Conservation (phyloP, 2,329 filamentous ascomycete species). For the Lecanicillium sp. region DNA sequence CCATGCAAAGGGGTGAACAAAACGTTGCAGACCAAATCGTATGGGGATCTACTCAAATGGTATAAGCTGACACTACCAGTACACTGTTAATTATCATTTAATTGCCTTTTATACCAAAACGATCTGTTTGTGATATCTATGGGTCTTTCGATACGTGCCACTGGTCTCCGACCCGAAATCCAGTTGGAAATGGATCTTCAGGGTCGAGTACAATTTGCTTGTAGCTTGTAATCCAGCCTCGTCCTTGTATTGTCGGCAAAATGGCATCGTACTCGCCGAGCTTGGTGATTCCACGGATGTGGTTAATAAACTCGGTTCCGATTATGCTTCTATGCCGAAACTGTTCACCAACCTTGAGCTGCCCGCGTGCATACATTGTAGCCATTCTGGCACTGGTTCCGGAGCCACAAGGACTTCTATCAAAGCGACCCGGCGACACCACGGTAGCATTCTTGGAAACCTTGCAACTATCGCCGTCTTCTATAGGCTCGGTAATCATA, state of each 20-base stretch:
- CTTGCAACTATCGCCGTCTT: constrained; percentile 15
- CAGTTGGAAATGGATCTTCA: constrained; percentile 31
- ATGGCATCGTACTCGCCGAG: constrained; percentile 31
- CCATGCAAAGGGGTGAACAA: too few species aligned
- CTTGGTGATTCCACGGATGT: constrained; percentile 26
- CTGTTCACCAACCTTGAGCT: constrained; percentile 24
- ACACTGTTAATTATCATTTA: too few species aligned
- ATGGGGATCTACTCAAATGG: too few species aligned
- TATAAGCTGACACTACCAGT: too few species aligned
- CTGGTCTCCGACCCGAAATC: constrained; percentile 7
- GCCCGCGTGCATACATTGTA: constrained; percentile 30
- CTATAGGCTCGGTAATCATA: constrained; percentile 27
- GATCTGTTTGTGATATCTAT: not conserved
- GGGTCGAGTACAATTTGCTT: constrained; percentile 34
- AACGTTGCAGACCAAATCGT: too few species aligned
- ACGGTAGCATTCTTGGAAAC: constrained; percentile 30
- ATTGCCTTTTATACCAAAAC: too few species aligned
- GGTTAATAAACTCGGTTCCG: constrained; percentile 31
- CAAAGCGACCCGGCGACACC: constrained; percentile 35
- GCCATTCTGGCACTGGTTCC: constrained; percentile 35
- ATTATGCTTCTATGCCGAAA: constrained; percentile 33
- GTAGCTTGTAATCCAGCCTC: constrained; percentile 36
- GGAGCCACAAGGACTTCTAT: constrained; percentile 37
- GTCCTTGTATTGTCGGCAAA: constrained; percentile 30
- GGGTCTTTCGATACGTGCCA: constrained; percentile 5